Percentiles rank a stretch among this genome's conserved stretches.
These are phyloP conservation scores for Calonectria honghensis DNA, from an alignment of 2,329 filamentous ascomycete species.

Conservation along the genomic window DNA sequence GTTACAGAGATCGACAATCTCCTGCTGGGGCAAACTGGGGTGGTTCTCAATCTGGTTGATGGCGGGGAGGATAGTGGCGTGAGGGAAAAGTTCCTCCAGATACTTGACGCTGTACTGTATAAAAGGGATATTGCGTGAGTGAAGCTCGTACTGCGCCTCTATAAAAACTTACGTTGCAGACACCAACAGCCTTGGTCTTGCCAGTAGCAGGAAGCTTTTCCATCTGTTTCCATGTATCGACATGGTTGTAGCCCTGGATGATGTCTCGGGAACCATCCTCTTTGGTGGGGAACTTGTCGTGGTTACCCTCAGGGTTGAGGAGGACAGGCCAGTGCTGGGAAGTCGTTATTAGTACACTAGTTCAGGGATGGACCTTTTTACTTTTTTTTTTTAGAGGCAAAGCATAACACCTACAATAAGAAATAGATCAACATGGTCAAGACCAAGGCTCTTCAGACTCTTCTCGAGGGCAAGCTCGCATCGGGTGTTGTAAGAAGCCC, in stretches of 20 bases:
- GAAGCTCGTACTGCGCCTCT: no score
- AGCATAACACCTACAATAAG: slow-evolving; percentile 71
- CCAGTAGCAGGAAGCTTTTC: slow-evolving; percentile 78
- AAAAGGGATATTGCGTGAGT: slow-evolving; percentile 28
- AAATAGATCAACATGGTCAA: slow-evolving; percentile 89
- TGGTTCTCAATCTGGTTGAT: slow-evolving; percentile 86
- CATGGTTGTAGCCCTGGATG: slow-evolving; percentile 79
- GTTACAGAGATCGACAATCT: slow-evolving; percentile 81
- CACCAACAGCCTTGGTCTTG: slow-evolving; percentile 73
- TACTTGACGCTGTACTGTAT: slow-evolving; percentile 72
- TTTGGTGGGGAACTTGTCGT: slow-evolving; percentile 84
- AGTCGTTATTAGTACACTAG: neutral
- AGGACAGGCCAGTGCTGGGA: slow-evolving; percentile 85
- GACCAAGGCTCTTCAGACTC: slow-evolving; percentile 82
- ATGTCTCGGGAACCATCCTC: slow-evolving; percentile 85
- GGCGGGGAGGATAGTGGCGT: slow-evolving; percentile 74
- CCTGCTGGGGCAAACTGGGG: slow-evolving; percentile 81
- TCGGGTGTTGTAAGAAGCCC: slow-evolving; percentile 85
- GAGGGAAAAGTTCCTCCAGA: slow-evolving; percentile 72
- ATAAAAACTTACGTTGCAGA: slow-evolving; percentile 69
- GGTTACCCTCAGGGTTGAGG: slow-evolving; percentile 86
- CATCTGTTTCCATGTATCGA: slow-evolving; percentile 86
- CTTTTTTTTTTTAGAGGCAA: neutral
- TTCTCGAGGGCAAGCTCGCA: slow-evolving; percentile 82
- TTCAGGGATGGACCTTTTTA: no score